Evolutionary conservation across 116 monocot genomes (phyloP), one percentile per base, ranked within the genome.

Genomic region (Posidonia oceanica): DNA sequence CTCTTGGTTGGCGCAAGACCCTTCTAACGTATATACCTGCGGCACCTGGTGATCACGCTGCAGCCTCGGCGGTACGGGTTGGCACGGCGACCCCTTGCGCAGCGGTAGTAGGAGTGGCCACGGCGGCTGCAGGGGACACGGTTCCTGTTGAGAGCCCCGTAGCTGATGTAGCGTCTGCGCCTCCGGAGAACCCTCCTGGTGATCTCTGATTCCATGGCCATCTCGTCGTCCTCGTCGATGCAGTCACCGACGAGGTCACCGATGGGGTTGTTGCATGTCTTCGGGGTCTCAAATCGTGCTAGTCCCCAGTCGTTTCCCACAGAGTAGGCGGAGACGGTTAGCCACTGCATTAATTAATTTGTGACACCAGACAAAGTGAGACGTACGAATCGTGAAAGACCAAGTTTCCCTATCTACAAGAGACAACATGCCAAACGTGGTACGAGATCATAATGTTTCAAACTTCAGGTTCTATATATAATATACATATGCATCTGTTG

Each of bases 1-100:
- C 61, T 36, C n/a, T 64, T 62, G 58, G 56, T 67, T 55, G 48
- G 55, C 29, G 29, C 29, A 29, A 29, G 7, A 4, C 12, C 11
- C 12, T 48, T 22, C 29, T 60, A 60, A 10, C 21, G 60, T 22
- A 68, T 68, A 6, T 0, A 16, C 42, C 76, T 79, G 22, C 74
- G 67, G 70, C 89, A 89, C 15, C 60, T 42, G 36, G 87, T 87
- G 77, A 94, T 94, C 53, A 67, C 72, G 58, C 74, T 79, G 82
- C 94, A 94, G 11, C 85, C 82, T 40, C 94, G 87, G 14, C 77
- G 69, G 72, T 94, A 94, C 3, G 94, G 90, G 51, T 94, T 94
- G 51, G 75, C 94, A 7, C 61, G 39, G 39, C 40, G 68, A n/a
- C 63, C 20, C 13, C 17, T 36, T 18, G 59, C 66, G 83, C 94